Percentiles rank a stretch among this genome's conserved stretches.
Evolutionary conservation across 2,329 filamentous ascomycete genomes (phyloP).

Genomic region (Furcasterigmium furcatum): DNA sequence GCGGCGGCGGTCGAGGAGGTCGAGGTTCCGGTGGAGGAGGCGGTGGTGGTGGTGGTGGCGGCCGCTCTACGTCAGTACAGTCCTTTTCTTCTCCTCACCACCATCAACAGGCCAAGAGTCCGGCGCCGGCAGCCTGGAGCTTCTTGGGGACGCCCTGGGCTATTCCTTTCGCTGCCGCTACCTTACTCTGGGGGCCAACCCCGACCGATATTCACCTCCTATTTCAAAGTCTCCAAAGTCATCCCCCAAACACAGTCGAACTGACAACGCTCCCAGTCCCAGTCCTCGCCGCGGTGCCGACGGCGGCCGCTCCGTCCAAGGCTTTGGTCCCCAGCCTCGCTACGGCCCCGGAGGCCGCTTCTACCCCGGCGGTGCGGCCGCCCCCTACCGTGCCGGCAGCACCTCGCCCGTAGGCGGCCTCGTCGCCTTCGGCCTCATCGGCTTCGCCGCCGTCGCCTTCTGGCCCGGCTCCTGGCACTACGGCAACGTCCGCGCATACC

Average conservation of each 20-base stretch:
- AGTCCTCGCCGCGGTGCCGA: conserved; percentile 1
- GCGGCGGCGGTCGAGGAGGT: conserved; percentile 53
- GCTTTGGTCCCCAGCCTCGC: conserved; percentile 52
- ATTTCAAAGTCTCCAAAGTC: too few species aligned
- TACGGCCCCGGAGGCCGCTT: conserved; percentile 58
- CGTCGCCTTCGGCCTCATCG: conserved; percentile 47
- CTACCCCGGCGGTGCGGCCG: conserved; percentile 63
- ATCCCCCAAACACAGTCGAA: background rate
- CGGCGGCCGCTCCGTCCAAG: conserved; percentile 47
- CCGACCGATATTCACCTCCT: too few species aligned
- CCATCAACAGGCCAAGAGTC: background rate
- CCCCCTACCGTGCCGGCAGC: conserved; percentile 57
- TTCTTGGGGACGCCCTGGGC: too few species aligned
- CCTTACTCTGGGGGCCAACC: too few species aligned
- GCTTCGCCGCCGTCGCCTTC: conserved; percentile 45
- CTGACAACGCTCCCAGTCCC: background rate
- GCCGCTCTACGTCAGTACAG: conserved; percentile 12
- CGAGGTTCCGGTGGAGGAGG: conserved; percentile 31
- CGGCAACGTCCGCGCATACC: conserved; percentile 39
- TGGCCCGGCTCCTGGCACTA: conserved; percentile 66
- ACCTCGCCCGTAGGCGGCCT: conserved; percentile 46
- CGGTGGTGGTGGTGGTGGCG: conserved; percentile 13
- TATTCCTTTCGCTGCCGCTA: too few species aligned
- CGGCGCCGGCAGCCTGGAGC: too few species aligned
- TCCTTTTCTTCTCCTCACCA: conserved; percentile 6